Evolutionary conservation across 805 yeast genomes (phyloP).

Genomic region (Monosporozyma yasuniensis): DNA sequence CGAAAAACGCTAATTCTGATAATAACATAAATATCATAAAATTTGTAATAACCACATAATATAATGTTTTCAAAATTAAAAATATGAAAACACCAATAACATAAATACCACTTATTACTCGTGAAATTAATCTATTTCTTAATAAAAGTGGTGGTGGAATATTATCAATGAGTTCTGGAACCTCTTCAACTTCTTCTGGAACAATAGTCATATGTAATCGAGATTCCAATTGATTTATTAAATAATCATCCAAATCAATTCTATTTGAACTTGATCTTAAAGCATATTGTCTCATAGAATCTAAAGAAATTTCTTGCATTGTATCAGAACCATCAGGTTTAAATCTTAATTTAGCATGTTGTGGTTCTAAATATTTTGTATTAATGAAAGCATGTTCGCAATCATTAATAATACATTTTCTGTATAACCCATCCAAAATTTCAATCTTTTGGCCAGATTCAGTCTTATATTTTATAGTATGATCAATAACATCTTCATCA

Average conservation of each 20-base stretch:
- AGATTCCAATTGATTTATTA: constrained; percentile 11
- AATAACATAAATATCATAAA: constrained; percentile 16
- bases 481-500: background rate
- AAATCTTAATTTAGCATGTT: background rate
- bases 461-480: constrained; percentile 6
- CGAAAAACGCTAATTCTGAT: constrained; percentile 14
- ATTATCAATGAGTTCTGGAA: background rate
- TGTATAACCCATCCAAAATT: constrained; percentile 16
- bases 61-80: constrained; percentile 15
- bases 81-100: constrained; percentile 2
- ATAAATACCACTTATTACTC: background rate
- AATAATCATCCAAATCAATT: constrained; percentile 12
- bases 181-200: background rate
- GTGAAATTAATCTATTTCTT: background rate
- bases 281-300: constrained; percentile 10
- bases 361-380: constrained; percentile 12
- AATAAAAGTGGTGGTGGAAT: background rate
- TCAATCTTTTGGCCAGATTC: constrained; percentile 12
- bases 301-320: constrained; percentile 6
- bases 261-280: constrained; percentile 7
- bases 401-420: constrained; percentile 19
- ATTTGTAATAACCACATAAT: constrained; percentile 16
- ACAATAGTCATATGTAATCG: constrained; percentile 4
- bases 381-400: constrained; percentile 17
- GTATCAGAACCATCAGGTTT: background rate